A percentile compares a stretch with the other conserved stretches of the same genome.
phyloP scores from a whole-genome alignment of 1,284 basidiomycete genomes.

The Tilletia setariae region DNA sequence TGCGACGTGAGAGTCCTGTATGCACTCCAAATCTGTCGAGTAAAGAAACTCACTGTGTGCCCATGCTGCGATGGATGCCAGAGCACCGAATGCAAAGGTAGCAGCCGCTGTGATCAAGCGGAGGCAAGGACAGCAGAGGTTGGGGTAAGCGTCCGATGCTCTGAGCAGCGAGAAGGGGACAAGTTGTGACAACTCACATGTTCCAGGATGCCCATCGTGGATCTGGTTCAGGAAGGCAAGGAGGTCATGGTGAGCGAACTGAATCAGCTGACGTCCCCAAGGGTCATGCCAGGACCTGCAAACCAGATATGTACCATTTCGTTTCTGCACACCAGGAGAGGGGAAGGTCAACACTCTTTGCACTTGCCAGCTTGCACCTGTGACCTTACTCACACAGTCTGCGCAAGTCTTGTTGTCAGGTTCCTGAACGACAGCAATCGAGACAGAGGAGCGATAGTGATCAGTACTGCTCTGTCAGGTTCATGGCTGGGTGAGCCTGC shows the following conservation, averaged over 20 bases:
- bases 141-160: neutral
- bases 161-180: too few species aligned
- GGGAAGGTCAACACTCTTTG: neutral
- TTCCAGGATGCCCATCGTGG: conserved; percentile 99
- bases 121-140: neutral
- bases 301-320: conserved; percentile 20
- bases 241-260: neutral
- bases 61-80: conserved; percentile 97
- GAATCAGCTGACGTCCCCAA: neutral
- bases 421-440: conserved; percentile 58
- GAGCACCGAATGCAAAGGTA: conserved; percentile 96
- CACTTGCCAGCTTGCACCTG: neutral
- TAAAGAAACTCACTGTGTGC: conserved; percentile 65
- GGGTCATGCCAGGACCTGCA: neutral
- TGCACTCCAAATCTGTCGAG: conserved; percentile 39
- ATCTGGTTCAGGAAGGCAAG: conserved; percentile 61
- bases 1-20: too few species aligned
- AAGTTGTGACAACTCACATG: conserved; percentile 61
- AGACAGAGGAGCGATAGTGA: neutral
- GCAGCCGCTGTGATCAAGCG: conserved; percentile 65
- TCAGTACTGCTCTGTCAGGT: neutral
- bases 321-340: conserved; percentile 22
- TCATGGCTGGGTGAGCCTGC: neutral
- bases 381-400: conserved; percentile 45
- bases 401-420: conserved; percentile 86